Base-by-base conservation (phyloP, 1,284 basidiomycete species). In the Cryptococcus wingfieldii region DNA sequence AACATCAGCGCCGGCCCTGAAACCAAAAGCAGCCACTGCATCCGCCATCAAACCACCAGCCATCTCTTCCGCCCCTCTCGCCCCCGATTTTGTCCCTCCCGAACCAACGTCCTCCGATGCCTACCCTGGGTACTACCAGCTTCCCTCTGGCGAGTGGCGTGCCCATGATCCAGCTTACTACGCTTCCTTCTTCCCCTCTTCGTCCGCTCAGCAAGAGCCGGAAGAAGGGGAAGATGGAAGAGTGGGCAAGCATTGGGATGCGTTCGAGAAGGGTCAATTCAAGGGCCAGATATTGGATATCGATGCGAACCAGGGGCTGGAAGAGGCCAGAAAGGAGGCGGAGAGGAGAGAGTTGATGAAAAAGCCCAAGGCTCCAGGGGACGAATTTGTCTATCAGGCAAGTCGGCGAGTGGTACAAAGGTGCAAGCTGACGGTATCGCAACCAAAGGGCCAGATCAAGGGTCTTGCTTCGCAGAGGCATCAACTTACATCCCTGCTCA, bases 121-220 rank as follows among this genome's bases (percentile, higher is more conserved):
- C 18, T 91, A 92, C 72, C 90, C 90, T 2, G 90, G 90, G 2
- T 94, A 92, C 77, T 93, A 94, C 72, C 84, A 86, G 60, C 81
- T 88, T 27, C 89, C 89, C 0, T 86, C 86, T 1, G 89, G 90
- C 10, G 70, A 80, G 49, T 93, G 90, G 86, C 85, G 83, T 25
- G 84, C 86, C 0, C 82, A 93, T 72, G 89, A 93, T 54, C 75
- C 83, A 0, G 80, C 68, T n/a, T 90, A 88, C 73, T 93, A 90
- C 70, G 80, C 80, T 34, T 83, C 80, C 34, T 89, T 88, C 76
- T 82, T 75, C 59, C 51, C 49, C 18, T 39, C 49, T 7, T 43
- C 46, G 23, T 45, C 47, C 23, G 50, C 13, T 31, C 49, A 38
- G 31, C 13, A 23, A 43, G 34, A 43, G 9, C 31, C 38, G 23